A percentile compares a stretch with the other conserved stretches of the same genome.
Evolutionary conservation across 305 asterid species (phyloP).

Genomic region (Fraxinus xanthoxyloides): DNA sequence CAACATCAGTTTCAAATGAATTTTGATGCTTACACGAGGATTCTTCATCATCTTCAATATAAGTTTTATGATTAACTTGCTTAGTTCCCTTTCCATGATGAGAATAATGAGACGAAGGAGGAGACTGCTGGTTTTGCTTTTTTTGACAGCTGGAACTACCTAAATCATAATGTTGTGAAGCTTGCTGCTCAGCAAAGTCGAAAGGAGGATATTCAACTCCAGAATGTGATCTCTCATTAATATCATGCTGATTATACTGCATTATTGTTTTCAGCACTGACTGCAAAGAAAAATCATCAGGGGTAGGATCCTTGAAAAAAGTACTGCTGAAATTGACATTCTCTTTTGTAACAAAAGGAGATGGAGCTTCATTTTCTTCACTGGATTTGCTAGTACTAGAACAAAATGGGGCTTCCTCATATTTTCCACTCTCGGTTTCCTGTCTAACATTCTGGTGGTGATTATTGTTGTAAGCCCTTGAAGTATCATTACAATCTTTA

Average conservation of each 20-base stretch:
- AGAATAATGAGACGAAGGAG: constrained; percentile 19
- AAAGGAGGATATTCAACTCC: constrained; percentile 23
- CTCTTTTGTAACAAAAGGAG: constrained; percentile 22
- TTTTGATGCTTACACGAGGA: constrained; percentile 11
- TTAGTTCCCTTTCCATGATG: constrained; percentile 15
- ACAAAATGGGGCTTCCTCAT: constrained; percentile 27
- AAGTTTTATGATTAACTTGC: constrained; percentile 19
- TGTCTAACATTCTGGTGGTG: constrained; percentile 26
- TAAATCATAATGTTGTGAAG: constrained; percentile 23
- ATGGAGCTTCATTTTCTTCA: constrained; percentile 28
- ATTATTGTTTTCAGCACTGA: constrained; percentile 4
- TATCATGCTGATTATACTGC: constrained; percentile 11
- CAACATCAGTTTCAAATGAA: constrained; percentile 24
- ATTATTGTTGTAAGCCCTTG: constrained; percentile 25
- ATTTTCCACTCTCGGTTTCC: constrained; percentile 22
- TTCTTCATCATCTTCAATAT: constrained; percentile 13
- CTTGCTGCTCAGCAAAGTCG: constrained; percentile 16
- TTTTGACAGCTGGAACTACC: constrained; percentile 27
- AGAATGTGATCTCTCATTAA: constrained; percentile 15
- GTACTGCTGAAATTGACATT: constrained; percentile 19
- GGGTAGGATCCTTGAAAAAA: constrained; percentile 15
- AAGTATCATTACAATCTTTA: constrained; percentile 29
- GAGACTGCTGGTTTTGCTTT: constrained; percentile 19
- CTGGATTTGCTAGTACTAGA: constrained; percentile 17
- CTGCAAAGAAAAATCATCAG: constrained; percentile 18